Evolutionary conservation across 2,329 filamentous ascomycete genomes (phyloP), one percentile per base, ranked within the genome.

Genomic region (Ophiostoma novo-ulmi): DNA sequence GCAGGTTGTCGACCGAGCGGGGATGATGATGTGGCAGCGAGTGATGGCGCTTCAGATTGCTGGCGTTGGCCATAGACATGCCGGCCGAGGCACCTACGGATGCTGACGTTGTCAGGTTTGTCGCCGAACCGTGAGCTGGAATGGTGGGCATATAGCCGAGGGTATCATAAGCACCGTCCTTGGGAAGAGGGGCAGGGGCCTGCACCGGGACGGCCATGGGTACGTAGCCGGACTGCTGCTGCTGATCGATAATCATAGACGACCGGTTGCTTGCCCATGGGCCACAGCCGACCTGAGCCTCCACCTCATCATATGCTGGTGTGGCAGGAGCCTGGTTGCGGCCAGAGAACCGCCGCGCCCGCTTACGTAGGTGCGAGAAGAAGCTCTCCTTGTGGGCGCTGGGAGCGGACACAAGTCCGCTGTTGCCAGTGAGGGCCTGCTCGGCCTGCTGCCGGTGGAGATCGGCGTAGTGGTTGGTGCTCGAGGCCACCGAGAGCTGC

Each of bases 281-380:
- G 20, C 89, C 91, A 79, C 93, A 97, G 64, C 94, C 94, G 69
- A 91, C 92, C 77, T 94, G 94, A n/a, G 93, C 91, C 79, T 98
- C 95, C 70, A 97, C 83, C 77, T 98, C 94, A 75, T 97, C 94
- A 70, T 89, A 89, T 63, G 86, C 88, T 10, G 93, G 91, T 22
- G 93, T 92, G 71, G 91, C 88, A 8, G 92, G 90, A 17, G 89
- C 89, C 78, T 94, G 92, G 77, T 97, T 93, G 71, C 94, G 89
- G 66, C 95, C 95, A 36, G 95, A 99, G 72, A 99, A 89, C 75
- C 95, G 87, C 75, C 95, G 88, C 38, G 96, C 95, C 69, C 94
- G 90, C 81, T 99, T 99, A 71, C 95, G 88, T 8, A 99, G 85
- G 78, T 99, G 95, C 0, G 95, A 98, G 81, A 99, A 99, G 83